Conservation (phyloP, 2,329 filamentous ascomycete species). For the Aspergillus udagawae region DNA sequence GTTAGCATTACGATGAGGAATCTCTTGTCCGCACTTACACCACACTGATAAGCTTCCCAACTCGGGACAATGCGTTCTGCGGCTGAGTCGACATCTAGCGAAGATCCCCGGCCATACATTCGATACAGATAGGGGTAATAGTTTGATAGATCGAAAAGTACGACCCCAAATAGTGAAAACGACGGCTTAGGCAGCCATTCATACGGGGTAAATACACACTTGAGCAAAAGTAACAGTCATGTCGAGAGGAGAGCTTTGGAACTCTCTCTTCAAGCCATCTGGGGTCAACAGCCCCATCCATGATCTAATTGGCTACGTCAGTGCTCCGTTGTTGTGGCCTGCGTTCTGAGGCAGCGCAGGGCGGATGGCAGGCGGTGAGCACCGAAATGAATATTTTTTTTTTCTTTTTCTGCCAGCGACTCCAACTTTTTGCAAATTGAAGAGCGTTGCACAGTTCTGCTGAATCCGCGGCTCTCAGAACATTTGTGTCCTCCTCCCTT, state of each 20-base stretch:
- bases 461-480: not conserved
- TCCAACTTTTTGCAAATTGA: slow-evolving; percentile 15
- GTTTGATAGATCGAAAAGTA: slow-evolving; percentile 3
- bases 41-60: slow-evolving; percentile 45
- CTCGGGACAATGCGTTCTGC: slow-evolving; percentile 34
- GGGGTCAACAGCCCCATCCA: slow-evolving; percentile 14
- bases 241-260: slow-evolving; percentile 9
- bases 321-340: slow-evolving; percentile 15
- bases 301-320: slow-evolving; percentile 38
- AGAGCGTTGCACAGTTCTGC: not conserved
- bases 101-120: slow-evolving; percentile 33
- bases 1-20: not conserved
- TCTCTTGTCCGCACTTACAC: slow-evolving; percentile 31
- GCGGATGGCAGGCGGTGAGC: slow-evolving; percentile 22
- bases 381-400: slow-evolving; percentile 19
- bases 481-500: not conserved
- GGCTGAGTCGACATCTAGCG: slow-evolving; percentile 40
- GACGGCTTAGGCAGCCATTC: slow-evolving; percentile 4
- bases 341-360: slow-evolving; percentile 12
- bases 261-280: slow-evolving; percentile 15
- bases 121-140: slow-evolving; percentile 16
- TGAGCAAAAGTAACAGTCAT: slow-evolving; percentile 12
- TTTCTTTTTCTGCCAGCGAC: slow-evolving; percentile 30
- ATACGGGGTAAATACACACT: slow-evolving; percentile 12
- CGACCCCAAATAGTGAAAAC: slow-evolving; percentile 1